These are phyloP conservation scores for Casuarina glauca DNA, from an alignment of 306 rosid genomes.

Conservation along the genomic window DNA sequence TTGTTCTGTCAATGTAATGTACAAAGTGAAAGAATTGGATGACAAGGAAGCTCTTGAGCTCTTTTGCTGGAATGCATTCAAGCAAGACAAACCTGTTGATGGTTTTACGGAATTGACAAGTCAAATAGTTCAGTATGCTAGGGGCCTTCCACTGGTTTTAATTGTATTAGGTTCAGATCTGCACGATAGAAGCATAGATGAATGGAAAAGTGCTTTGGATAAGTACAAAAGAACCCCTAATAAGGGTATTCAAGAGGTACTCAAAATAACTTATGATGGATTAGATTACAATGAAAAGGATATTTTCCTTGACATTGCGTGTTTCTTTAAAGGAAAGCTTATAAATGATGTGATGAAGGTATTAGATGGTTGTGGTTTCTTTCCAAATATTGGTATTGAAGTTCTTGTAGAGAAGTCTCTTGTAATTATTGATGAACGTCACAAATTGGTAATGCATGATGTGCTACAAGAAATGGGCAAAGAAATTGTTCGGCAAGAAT, in stretches of 20 bases:
- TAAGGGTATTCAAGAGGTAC: constrained; percentile 9
- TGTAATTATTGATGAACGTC: constrained; percentile 2
- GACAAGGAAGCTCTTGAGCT: too few relatives aligned
- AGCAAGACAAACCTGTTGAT: too few relatives aligned
- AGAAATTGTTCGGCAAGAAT: constrained; percentile 23
- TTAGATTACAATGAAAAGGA: too few relatives aligned
- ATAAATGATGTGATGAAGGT: constrained; percentile 24
- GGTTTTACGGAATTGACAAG: too few relatives aligned
- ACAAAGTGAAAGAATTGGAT: constrained; percentile 17
- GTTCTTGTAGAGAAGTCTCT: constrained; percentile 34
- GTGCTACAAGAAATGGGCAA: constrained; percentile 21
- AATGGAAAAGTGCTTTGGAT: constrained; percentile 35
- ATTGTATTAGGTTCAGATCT: too few relatives aligned
- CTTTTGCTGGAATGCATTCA: too few relatives aligned
- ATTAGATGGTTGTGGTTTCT: constrained; percentile 14
- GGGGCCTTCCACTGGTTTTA: too few relatives aligned
- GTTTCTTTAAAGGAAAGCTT: constrained; percentile 30
- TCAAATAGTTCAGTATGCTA: too few relatives aligned
- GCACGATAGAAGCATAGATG: background rate
- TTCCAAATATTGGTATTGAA: background rate
- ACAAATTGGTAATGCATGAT: constrained; percentile 28
- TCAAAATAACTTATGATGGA: too few relatives aligned
- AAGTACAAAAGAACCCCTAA: constrained; percentile 16
- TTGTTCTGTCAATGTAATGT: background rate
- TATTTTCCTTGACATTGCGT: constrained; percentile 25